phyloP scores from a whole-genome alignment of 176 grass and related monocot genomes.

The Cenchrus fungigraminus region DNA sequence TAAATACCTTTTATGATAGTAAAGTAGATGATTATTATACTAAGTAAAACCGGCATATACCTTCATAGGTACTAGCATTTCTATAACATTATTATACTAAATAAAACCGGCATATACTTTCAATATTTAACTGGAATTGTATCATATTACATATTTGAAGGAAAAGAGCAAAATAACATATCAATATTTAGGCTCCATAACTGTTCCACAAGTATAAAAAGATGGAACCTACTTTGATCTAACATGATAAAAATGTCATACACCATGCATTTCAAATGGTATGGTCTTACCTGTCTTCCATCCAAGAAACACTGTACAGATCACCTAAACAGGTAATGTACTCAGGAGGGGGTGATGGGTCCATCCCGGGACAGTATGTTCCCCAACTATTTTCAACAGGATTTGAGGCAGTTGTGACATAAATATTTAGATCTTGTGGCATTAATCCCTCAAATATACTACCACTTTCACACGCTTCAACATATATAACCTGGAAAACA shows the following conservation, averaged over 20 bases:
- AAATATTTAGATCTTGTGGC: slow-evolving; percentile 78
- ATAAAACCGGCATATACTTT: not conserved
- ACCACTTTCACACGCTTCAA: slow-evolving; percentile 96
- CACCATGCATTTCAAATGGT: slow-evolving; percentile 1
- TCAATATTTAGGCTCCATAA: slow-evolving; percentile 7
- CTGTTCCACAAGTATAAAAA: not conserved
- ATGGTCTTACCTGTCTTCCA: slow-evolving; percentile 83
- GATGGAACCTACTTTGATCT: slow-evolving; percentile 8
- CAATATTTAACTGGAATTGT: not conserved
- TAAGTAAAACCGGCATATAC: not conserved
- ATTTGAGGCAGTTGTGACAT: slow-evolving; percentile 84
- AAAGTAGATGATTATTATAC: slow-evolving; percentile 2
- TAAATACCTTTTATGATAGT: not conserved
- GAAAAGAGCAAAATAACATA: not conserved
- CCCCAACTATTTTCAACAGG: slow-evolving; percentile 83
- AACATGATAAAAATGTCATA: not conserved
- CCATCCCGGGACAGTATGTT: slow-evolving; percentile 81
- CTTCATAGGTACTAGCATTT: not conserved
- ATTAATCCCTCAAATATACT: slow-evolving; percentile 93
- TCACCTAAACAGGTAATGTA: slow-evolving; percentile 88
- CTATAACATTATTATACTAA: not conserved
- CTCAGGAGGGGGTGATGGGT: slow-evolving; percentile 65
- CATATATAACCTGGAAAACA: slow-evolving; percentile 76
- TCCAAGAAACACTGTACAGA: slow-evolving; percentile 92
- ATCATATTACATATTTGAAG: not conserved